Evolutionary conservation across 1,284 basidiomycete genomes (phyloP).

Genomic region (Ustilago xerochloae): DNA sequence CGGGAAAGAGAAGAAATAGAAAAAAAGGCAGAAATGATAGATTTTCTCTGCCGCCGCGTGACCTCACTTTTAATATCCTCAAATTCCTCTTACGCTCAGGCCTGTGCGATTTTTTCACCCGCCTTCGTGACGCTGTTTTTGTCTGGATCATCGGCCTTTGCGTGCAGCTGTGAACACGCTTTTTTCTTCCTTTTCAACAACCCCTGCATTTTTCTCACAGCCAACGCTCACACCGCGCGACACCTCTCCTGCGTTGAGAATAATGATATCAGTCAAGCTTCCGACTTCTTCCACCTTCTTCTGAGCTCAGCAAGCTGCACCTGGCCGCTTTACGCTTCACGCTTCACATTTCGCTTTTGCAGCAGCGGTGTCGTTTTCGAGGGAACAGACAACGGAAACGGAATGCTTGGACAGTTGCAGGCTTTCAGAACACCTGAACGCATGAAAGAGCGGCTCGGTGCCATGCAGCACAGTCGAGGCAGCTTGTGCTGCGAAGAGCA

Average conservation of each 20-base stretch:
- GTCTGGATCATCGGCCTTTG: neutral
- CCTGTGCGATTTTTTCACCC: too few relatives aligned
- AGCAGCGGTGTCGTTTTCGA: too few relatives aligned
- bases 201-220: conserved; percentile 10
- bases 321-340: too few relatives aligned
- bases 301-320: too few relatives aligned
- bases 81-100: too few relatives aligned
- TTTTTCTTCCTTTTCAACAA: neutral
- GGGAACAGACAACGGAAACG: too few relatives aligned
- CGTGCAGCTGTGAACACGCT: neutral
- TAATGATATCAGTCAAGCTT: neutral
- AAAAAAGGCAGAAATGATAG: neutral
- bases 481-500: too few relatives aligned
- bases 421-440: too few relatives aligned
- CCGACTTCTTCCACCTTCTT: neutral
- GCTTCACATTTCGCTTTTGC: too few relatives aligned
- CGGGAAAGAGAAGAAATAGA: neutral
- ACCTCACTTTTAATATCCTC: neutral
- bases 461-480: neutral
- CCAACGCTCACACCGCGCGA: neutral
- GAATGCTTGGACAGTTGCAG: too few relatives aligned
- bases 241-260: neutral
- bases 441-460: neutral
- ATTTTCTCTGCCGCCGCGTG: neutral
- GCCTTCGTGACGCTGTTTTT: too few relatives aligned